Percentiles rank a stretch among this genome's conserved stretches.
phyloP scores from a whole-genome alignment of 805 yeast genomes.

The Metschnikowia similis region DNA sequence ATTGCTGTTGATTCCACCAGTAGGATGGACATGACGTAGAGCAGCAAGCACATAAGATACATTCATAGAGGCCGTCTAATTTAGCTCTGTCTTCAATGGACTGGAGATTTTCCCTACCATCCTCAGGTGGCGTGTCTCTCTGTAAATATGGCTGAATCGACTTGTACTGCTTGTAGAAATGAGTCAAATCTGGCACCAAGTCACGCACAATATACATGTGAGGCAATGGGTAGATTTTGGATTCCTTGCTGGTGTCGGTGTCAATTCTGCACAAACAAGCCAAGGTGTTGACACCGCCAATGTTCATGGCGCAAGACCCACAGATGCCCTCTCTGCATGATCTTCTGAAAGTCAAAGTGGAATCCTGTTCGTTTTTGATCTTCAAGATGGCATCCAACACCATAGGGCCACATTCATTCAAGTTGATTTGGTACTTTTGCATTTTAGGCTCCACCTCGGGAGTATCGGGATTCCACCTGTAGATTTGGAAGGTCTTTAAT shows the following conservation, averaged over 20 bases:
- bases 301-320: slow-evolving; percentile 99
- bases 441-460: slow-evolving; percentile 89
- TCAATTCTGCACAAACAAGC: slow-evolving; percentile 96
- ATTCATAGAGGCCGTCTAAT: slow-evolving; percentile 94
- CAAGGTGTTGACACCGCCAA: slow-evolving; percentile 93
- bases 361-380: slow-evolving; percentile 94
- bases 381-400: slow-evolving; percentile 89
- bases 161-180: slow-evolving; percentile 97
- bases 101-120: slow-evolving; percentile 92
- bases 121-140: slow-evolving; percentile 72
- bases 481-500: slow-evolving; percentile 81
- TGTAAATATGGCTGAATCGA: slow-evolving; percentile 96
- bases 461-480: slow-evolving; percentile 97
- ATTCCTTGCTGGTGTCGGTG: slow-evolving; percentile 64
- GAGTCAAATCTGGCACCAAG: slow-evolving; percentile 95
- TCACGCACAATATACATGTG: slow-evolving; percentile 98
- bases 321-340: slow-evolving; percentile 99
- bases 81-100: slow-evolving; percentile 89
- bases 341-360: slow-evolving; percentile 94
- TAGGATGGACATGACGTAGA: slow-evolving; percentile 98
- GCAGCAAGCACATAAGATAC: slow-evolving; percentile 98
- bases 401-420: slow-evolving; percentile 96
- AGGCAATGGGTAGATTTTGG: slow-evolving; percentile 93
- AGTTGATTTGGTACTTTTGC: slow-evolving; percentile 78
- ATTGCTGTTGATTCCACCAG: slow-evolving; percentile 99